These are phyloP conservation scores for Phaeophleospora eucalypticola DNA, from an alignment of 2,329 filamentous ascomycete genomes.

Conservation along the genomic window DNA sequence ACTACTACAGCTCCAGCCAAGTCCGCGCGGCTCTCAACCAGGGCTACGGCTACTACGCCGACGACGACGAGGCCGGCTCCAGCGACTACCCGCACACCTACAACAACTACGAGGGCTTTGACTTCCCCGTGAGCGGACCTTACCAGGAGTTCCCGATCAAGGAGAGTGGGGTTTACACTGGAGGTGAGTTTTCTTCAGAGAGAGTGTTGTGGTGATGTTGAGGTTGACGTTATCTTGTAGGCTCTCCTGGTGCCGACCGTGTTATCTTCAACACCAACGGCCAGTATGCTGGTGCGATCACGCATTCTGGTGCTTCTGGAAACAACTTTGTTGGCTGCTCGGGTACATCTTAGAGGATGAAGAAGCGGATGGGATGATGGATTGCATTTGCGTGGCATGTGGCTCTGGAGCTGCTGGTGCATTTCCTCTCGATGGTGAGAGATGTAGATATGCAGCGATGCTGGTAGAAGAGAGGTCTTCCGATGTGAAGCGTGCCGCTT, in stretches of 20 bases:
- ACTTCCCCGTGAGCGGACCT: slow-evolving; percentile 53
- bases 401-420: no score
- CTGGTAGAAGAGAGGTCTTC: no score
- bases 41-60: slow-evolving; percentile 49
- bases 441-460: no score
- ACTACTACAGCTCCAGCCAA: slow-evolving; percentile 49
- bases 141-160: slow-evolving; percentile 63
- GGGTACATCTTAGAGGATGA: slow-evolving; percentile 31
- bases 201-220: background rate
- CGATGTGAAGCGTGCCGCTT: no score
- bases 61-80: slow-evolving; percentile 32
- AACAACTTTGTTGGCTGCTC: slow-evolving; percentile 65
- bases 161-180: slow-evolving; percentile 48
- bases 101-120: slow-evolving; percentile 46
- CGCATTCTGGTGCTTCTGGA: slow-evolving; percentile 65
- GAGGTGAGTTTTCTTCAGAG: slow-evolving; percentile 50
- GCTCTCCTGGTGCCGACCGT: slow-evolving; percentile 8
- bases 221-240: background rate
- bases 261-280: slow-evolving; percentile 44
- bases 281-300: slow-evolving; percentile 60
- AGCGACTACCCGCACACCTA: slow-evolving; percentile 33
- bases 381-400: background rate
- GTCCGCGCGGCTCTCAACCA: slow-evolving; percentile 49
- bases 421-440: no score
- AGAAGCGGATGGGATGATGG: background rate